A percentile compares a stretch with the other conserved stretches of the same genome.
Conservation (phyloP, 495 filamentous ascomycete genomes). For the Aspergillus avenaceus region DNA sequence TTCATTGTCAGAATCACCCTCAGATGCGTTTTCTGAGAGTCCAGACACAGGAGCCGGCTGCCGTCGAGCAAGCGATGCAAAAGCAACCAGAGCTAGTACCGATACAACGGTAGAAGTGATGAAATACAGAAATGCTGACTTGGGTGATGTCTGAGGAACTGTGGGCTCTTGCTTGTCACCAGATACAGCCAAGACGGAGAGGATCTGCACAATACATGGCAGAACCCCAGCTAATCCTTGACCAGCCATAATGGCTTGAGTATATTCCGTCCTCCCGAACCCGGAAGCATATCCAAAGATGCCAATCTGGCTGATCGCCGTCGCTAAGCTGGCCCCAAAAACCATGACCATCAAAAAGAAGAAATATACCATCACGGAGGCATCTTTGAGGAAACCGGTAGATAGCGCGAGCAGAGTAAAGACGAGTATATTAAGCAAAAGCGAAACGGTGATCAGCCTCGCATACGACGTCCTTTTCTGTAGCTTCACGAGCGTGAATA, state of each 20-base stretch:
- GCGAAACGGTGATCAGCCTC: slow-evolving; percentile 68
- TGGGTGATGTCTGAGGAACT: slow-evolving; percentile 41
- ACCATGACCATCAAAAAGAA: slow-evolving; percentile 80
- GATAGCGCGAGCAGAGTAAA: slow-evolving; percentile 79
- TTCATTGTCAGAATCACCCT: not conserved
- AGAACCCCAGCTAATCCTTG: slow-evolving; percentile 91
- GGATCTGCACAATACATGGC: slow-evolving; percentile 78
- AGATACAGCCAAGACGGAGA: slow-evolving; percentile 71
- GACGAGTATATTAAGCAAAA: slow-evolving; percentile 65
- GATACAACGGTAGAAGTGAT: slow-evolving; percentile 74
- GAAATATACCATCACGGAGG: slow-evolving; percentile 64
- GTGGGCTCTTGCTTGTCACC: slow-evolving; percentile 9
- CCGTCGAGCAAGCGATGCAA: slow-evolving; percentile 54
- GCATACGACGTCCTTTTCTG: slow-evolving; percentile 82
- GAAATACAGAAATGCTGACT: slow-evolving; percentile 86
- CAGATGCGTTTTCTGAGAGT: not conserved
- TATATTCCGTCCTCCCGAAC: slow-evolving; percentile 81
- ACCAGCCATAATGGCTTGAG: slow-evolving; percentile 93
- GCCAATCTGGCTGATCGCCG: slow-evolving; percentile 89
- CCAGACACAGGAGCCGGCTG: slow-evolving; percentile 15
- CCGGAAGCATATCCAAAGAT: slow-evolving; percentile 86
- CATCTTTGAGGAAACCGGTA: slow-evolving; percentile 59
- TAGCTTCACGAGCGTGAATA: slow-evolving; percentile 69
- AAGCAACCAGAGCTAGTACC: slow-evolving; percentile 51
- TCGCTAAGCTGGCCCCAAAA: slow-evolving; percentile 67